Percentiles rank a stretch among this genome's conserved stretches.
Evolutionary conservation across 2,329 filamentous ascomycete genomes (phyloP).

Genomic region (Xylariales sp.): DNA sequence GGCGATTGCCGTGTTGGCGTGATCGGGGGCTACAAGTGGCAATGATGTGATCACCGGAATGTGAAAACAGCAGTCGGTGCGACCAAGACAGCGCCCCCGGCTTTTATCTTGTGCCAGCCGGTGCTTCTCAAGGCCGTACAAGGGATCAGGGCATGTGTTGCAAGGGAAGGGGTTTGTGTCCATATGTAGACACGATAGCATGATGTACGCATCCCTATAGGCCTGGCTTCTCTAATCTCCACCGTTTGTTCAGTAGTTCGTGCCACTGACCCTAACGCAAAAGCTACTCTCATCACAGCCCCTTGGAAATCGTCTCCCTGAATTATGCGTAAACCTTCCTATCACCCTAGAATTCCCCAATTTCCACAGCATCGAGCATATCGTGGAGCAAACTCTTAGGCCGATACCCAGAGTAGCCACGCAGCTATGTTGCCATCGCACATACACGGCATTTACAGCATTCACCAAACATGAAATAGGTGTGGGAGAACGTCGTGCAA

Average conservation of each 20-base stretch:
- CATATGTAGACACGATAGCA: neutral
- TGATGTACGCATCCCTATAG: neutral
- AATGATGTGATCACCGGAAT: neutral
- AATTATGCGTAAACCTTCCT: neutral
- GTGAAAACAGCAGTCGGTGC: neutral
- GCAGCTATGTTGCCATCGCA: conserved; percentile 1
- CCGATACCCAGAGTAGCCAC: neutral
- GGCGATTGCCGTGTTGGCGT: neutral
- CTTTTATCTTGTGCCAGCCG: neutral
- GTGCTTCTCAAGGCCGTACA: neutral
- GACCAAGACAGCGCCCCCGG: neutral
- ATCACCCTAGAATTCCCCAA: neutral
- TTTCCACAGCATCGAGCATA: neutral
- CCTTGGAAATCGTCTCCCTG: neutral
- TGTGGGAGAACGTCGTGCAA: neutral
- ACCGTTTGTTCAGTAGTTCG: no score
- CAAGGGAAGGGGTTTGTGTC: neutral
- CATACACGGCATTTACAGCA: neutral
- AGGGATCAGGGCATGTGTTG: neutral
- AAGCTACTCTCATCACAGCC: neutral
- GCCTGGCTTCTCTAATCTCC: neutral
- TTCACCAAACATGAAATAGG: neutral
- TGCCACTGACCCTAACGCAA: neutral
- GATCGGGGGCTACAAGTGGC: neutral
- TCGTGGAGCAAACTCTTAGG: no score